Conservation (phyloP, 2,329 filamentous ascomycete species). For the Colletotrichum sp. region DNA sequence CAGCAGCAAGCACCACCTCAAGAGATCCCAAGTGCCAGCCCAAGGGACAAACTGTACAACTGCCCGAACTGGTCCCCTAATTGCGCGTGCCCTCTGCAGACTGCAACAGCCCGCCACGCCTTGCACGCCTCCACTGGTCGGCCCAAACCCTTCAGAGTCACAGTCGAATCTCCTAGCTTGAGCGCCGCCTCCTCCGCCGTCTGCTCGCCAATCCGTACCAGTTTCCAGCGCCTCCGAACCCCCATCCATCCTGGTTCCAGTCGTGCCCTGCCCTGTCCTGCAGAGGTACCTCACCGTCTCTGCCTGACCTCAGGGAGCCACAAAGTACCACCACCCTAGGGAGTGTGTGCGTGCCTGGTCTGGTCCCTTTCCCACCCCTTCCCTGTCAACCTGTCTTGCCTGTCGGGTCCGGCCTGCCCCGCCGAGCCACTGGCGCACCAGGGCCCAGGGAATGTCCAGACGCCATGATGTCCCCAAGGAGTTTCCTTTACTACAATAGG, state of each 20-base stretch:
- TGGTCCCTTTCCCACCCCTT: constrained; percentile 16
- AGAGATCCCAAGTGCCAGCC: not conserved
- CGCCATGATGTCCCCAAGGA: constrained; percentile 26
- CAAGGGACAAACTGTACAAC: not conserved
- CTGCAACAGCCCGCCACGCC: not conserved
- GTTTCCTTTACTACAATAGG: constrained; percentile 26
- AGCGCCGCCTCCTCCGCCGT: not conserved
- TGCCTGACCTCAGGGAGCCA: not conserved
- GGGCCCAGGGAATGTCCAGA: constrained; percentile 20
- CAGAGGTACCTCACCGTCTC: not conserved
- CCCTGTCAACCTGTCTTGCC: constrained; percentile 21
- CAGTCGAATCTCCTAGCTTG: constrained; percentile 3
- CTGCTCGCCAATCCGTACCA: not conserved
- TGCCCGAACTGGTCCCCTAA: constrained; percentile 18
- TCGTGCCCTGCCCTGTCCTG: not conserved
- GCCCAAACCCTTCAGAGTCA: not conserved
- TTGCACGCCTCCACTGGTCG: not conserved
- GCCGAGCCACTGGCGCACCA: constrained; percentile 20
- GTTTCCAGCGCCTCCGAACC: not conserved
- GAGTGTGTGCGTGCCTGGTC: constrained; percentile 15
- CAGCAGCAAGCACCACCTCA: not conserved
- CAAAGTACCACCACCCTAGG: not conserved
- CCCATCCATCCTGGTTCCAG: not conserved
- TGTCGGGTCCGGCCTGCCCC: constrained; percentile 23
- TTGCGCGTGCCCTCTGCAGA: not conserved